Conservation (phyloP, 1,284 basidiomycete genomes). For the Xerocomus subilludens region DNA sequence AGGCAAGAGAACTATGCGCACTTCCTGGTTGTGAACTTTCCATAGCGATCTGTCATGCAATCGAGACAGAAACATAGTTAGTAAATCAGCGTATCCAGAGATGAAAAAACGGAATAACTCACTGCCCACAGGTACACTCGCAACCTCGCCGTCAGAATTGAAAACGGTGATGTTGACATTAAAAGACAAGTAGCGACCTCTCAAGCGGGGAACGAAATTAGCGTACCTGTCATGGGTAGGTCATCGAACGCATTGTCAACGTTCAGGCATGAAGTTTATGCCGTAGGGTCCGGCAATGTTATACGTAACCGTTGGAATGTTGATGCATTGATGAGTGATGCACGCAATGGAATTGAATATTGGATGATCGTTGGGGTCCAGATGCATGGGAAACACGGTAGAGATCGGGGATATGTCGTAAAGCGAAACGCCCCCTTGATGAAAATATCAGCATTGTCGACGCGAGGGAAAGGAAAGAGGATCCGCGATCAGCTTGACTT, state of each 20-base stretch:
- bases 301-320: neutral
- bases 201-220: conserved; percentile 78
- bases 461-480: neutral
- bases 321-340: conserved; percentile 2
- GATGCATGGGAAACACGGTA: neutral
- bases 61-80: neutral
- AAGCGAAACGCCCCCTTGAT: neutral
- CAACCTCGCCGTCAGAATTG: conserved; percentile 61
- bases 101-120: conserved; percentile 36
- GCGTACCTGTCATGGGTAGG: conserved; percentile 60
- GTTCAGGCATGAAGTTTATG: neutral
- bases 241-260: neutral
- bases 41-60: conserved; percentile 63
- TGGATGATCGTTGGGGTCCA: conserved; percentile 25
- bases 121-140: conserved; percentile 74
- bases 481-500: conserved; percentile 29
- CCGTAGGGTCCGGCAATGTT: neutral
- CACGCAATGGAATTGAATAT: conserved; percentile 3
- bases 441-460: neutral
- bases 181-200: conserved; percentile 82
- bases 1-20: conserved; percentile 51
- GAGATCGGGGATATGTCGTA: conserved; percentile 6
- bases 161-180: conserved; percentile 86
- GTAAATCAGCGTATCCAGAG: neutral
- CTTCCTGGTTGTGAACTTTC: conserved; percentile 82